Conservation (phyloP, 1,284 basidiomycete genomes). For the Chiua sp. region DNA sequence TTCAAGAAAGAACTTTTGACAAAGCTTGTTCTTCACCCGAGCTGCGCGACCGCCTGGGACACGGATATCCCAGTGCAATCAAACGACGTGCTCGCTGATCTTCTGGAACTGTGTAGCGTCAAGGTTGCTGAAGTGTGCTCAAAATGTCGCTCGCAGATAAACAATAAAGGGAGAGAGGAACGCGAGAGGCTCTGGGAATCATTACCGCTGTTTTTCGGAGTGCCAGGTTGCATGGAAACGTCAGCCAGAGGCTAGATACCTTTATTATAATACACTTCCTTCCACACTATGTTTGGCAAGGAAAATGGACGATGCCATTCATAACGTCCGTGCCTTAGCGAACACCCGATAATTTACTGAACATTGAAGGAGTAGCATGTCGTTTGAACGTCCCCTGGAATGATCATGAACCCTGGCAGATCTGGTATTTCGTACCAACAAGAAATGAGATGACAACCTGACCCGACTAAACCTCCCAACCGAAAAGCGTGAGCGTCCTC, state of each 20-base stretch:
- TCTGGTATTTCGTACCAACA: no score
- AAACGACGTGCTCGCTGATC: not conserved
- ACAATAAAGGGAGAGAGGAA: slow-evolving; percentile 3
- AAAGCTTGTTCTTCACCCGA: slow-evolving; percentile 1
- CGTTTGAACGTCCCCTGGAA: no score
- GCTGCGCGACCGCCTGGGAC: not conserved
- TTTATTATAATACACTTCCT: not conserved
- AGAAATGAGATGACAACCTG: no score
- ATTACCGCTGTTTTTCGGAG: slow-evolving; percentile 6
- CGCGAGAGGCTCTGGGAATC: slow-evolving; percentile 4
- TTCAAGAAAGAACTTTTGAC: slow-evolving; percentile 1
- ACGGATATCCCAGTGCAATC: not conserved
- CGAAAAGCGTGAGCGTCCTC: no score
- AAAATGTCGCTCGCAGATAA: not conserved
- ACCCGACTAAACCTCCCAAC: no score
- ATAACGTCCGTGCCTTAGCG: no score
- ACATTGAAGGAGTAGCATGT: no score
- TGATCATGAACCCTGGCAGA: no score
- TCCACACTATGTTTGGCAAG: no score
- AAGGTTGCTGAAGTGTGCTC: not conserved
- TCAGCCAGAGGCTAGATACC: not conserved
- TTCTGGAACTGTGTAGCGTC: slow-evolving; percentile 1
- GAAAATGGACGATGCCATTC: no score
- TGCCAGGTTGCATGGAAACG: not conserved
- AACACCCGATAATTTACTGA: no score